Conservation (phyloP, 352 stramenopile species). For the Phytophthora cactorum region DNA sequence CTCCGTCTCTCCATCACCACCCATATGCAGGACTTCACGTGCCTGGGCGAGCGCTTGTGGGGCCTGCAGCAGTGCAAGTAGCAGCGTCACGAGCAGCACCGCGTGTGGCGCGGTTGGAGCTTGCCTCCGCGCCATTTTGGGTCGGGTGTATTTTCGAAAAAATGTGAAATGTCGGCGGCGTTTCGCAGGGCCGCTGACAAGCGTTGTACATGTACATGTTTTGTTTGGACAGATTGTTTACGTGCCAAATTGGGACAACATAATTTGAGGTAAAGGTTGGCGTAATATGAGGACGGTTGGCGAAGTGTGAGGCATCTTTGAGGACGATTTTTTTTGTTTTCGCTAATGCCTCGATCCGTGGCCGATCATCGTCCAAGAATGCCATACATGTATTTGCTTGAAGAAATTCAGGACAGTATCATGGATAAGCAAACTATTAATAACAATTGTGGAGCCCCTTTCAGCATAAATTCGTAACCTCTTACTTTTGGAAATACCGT, state of each 20-base stretch:
- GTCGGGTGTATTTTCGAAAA: constrained; percentile 5
- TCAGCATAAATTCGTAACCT: too few relatives aligned
- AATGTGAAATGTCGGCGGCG: constrained; percentile 10
- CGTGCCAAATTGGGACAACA: constrained; percentile 13
- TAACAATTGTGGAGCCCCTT: too few relatives aligned
- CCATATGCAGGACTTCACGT: constrained; percentile 7
- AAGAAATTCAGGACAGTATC: too few relatives aligned
- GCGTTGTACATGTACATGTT: constrained; percentile 16
- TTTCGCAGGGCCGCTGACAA: constrained; percentile 23
- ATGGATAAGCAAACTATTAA: too few relatives aligned
- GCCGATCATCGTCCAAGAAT: too few relatives aligned
- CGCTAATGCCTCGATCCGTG: too few relatives aligned
- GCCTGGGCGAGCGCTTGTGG: constrained; percentile 15
- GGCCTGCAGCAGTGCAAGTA: constrained; percentile 4
- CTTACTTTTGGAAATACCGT: too few relatives aligned
- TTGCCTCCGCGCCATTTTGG: constrained; percentile 1
- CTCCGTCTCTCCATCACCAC: constrained; percentile 8
- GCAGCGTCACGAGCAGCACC: constrained; percentile 6
- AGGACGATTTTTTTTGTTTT: too few relatives aligned
- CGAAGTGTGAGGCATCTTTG: too few relatives aligned
- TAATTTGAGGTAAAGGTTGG: constrained; percentile 13
- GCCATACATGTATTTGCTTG: too few relatives aligned
- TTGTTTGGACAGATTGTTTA: background rate
- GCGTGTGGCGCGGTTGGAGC: constrained; percentile 2
- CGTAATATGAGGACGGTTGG: constrained; percentile 18